Evolutionary conservation across 192 early-diverging fungal genomes (phyloP).

Genomic region (Diversispora epigaea): DNA sequence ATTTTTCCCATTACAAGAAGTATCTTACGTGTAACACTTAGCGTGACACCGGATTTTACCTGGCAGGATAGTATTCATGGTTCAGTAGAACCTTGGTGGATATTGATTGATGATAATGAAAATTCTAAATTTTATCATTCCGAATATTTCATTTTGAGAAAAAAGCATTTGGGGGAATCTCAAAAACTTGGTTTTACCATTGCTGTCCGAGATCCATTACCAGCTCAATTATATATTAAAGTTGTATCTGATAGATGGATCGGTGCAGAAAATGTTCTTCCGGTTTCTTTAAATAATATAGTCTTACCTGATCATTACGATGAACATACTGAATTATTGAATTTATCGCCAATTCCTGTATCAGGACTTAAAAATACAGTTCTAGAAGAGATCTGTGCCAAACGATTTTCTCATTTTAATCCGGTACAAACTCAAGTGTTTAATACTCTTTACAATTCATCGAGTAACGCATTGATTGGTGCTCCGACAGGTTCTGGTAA

Average conservation of each 20-base stretch:
- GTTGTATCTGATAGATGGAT: constrained; percentile 96
- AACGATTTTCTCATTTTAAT: constrained; percentile 94
- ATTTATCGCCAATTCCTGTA: constrained; percentile 88
- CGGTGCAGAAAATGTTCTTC: constrained; percentile 79
- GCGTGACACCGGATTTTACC: constrained; percentile 81
- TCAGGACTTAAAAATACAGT: constrained; percentile 77
- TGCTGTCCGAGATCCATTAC: constrained; percentile 88
- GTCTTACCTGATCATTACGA: constrained; percentile 84
- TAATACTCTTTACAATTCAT: constrained; percentile 88
- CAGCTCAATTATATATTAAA: constrained; percentile 88
- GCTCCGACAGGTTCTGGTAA: constrained; percentile 99
- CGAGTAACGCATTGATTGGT: constrained; percentile 85
- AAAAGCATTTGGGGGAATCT: constrained; percentile 64
- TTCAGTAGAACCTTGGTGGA: constrained; percentile 87
- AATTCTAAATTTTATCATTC: constrained; percentile 88
- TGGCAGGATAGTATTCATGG: constrained; percentile 97
- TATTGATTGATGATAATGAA: constrained; percentile 93
- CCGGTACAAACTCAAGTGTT: constrained; percentile 99
- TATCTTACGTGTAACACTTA: constrained; percentile 81
- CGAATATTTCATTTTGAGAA: constrained; percentile 84
- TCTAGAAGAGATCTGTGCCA: constrained; percentile 81
- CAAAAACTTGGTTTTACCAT: constrained; percentile 82
- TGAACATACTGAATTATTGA: constrained; percentile 88
- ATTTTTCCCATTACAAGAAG: constrained; percentile 93
- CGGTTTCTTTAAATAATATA: constrained; percentile 90